phyloP scores from a whole-genome alignment of 1,139 yeast species.

The Sugiyamaella pinicola region DNA sequence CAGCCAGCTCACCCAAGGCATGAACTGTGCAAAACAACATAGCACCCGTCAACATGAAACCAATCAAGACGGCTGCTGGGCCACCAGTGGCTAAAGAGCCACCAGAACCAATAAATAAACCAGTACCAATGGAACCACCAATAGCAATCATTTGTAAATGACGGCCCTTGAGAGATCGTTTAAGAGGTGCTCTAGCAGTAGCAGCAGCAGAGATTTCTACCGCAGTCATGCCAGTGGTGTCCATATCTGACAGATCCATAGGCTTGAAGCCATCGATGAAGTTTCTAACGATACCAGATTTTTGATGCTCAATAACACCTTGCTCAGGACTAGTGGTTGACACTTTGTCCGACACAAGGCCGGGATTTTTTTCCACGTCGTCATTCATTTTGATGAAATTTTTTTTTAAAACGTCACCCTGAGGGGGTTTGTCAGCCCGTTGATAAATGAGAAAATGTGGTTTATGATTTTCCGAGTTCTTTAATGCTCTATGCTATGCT shows the following conservation, averaged over 20 bases:
- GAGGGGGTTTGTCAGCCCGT: no score
- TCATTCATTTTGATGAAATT: conserved; percentile 7
- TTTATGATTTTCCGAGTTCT: neutral
- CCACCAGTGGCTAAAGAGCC: conserved; percentile 69
- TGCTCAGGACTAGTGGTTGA: conserved; percentile 4
- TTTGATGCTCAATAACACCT: conserved; percentile 14
- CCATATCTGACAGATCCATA: conserved; percentile 30
- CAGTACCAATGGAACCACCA: conserved; percentile 85
- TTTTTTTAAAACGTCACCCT: no score
- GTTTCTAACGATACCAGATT: conserved; percentile 1
- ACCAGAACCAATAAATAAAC: conserved; percentile 76
- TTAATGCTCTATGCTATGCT: no score
- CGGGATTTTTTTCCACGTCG: conserved; percentile 18
- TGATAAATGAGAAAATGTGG: neutral
- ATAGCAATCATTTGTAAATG: conserved; percentile 72
- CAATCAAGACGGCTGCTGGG: conserved; percentile 76
- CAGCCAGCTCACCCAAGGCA: conserved; percentile 85
- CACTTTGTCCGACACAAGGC: conserved; percentile 3
- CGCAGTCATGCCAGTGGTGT: conserved; percentile 31
- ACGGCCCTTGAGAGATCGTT: conserved; percentile 49
- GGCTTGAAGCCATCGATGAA: conserved; percentile 38
- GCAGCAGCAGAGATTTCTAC: conserved; percentile 36
- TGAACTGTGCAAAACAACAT: conserved; percentile 74
- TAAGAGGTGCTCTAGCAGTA: conserved; percentile 44
- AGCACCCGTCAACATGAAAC: conserved; percentile 66